Evolutionary conservation across 257 asterid genomes (phyloP).

Genomic region (Jasminum sambac): DNA sequence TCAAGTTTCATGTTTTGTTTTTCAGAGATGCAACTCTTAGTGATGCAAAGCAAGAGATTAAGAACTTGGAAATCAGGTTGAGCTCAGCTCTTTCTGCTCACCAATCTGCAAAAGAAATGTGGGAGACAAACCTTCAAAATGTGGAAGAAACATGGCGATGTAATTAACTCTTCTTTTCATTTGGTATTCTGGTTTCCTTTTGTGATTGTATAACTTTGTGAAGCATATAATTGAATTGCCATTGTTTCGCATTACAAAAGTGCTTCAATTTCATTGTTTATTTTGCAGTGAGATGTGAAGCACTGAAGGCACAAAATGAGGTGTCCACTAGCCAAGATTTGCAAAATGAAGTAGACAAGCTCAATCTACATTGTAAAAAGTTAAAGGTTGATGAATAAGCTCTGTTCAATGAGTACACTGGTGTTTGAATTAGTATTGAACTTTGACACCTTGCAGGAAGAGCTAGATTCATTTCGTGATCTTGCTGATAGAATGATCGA

Average conservation of each 20-base stretch:
- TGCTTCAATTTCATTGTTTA: slow-evolving; percentile 23
- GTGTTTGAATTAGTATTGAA: slow-evolving; percentile 23
- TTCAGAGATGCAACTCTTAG: slow-evolving; percentile 80
- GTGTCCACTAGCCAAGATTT: slow-evolving; percentile 46
- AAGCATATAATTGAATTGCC: slow-evolving; percentile 1
- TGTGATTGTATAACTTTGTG: slow-evolving; percentile 1
- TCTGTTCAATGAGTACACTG: slow-evolving; percentile 17
- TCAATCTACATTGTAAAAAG: slow-evolving; percentile 53
- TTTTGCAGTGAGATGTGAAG: slow-evolving; percentile 75
- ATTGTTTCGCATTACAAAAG: not conserved
- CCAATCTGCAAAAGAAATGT: slow-evolving; percentile 75
- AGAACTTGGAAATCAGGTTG: slow-evolving; percentile 68
- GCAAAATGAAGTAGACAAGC: slow-evolving; percentile 67
- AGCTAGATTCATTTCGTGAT: slow-evolving; percentile 77
- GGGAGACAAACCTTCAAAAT: slow-evolving; percentile 79
- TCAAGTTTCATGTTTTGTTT: slow-evolving; percentile 25
- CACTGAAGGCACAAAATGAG: slow-evolving; percentile 60
- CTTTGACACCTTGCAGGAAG: slow-evolving; percentile 57
- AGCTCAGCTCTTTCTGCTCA: slow-evolving; percentile 67
- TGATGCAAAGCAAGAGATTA: slow-evolving; percentile 60
- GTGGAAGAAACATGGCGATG: slow-evolving; percentile 97
- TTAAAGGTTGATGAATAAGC: slow-evolving; percentile 56
- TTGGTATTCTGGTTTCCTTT: slow-evolving; percentile 18
- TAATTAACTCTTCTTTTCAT: slow-evolving; percentile 34
- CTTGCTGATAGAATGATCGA: slow-evolving; percentile 98